Conservation (phyloP, 495 filamentous ascomycete genomes). For the Aspergillus incahuasiensis region DNA sequence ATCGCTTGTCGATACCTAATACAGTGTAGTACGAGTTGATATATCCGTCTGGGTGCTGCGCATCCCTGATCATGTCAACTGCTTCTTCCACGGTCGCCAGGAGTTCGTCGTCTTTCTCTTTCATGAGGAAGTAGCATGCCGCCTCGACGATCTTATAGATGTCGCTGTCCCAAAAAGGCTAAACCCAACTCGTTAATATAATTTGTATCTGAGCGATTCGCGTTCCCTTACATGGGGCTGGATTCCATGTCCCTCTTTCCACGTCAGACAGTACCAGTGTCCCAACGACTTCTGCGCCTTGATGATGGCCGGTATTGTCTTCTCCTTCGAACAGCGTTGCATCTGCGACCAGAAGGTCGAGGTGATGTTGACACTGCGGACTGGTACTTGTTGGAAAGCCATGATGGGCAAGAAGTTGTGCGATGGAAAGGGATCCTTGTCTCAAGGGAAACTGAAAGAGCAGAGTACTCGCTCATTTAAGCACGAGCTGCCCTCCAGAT, state of each 20-base stretch:
- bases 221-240: constrained; percentile 1
- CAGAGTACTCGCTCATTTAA: too few relatives aligned
- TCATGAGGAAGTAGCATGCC: constrained; percentile 51
- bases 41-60: constrained; percentile 55
- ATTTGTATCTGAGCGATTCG: background rate
- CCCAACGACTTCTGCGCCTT: background rate
- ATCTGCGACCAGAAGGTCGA: constrained; percentile 6
- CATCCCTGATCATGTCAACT: constrained; percentile 49
- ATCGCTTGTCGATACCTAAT: constrained; percentile 46
- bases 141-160: constrained; percentile 59
- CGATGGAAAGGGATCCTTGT: too few relatives aligned
- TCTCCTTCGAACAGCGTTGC: constrained; percentile 6
- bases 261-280: background rate
- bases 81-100: constrained; percentile 50
- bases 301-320: constrained; percentile 5
- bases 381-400: background rate
- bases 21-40: constrained; percentile 57
- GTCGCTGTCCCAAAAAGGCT: constrained; percentile 51
- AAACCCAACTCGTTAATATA: background rate
- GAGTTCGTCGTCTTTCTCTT: constrained; percentile 41
- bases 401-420: background rate
- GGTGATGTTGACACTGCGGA: constrained; percentile 6
- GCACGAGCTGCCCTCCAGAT: too few relatives aligned
- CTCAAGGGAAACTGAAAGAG: too few relatives aligned
- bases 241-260: constrained; percentile 7